phyloP scores from a whole-genome alignment of 768 basidiomycete genomes.

The Phylloporus rhodoxanthus region DNA sequence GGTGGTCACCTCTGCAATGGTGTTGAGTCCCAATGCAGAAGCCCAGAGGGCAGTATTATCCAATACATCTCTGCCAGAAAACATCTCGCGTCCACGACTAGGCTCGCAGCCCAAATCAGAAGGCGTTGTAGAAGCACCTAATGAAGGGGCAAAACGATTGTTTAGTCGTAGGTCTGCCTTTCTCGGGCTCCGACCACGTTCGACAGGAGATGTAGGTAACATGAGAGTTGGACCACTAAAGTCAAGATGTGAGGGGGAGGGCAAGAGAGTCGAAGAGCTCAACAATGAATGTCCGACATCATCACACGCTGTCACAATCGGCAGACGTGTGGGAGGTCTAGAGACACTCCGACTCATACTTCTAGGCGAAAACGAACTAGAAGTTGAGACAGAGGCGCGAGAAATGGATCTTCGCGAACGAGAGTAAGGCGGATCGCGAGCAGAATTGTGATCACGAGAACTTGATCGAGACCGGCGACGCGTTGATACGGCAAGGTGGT shows the following conservation, averaged over 20 bases:
- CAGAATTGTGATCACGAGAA: slow-evolving; percentile 18
- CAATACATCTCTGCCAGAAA: slow-evolving; percentile 19
- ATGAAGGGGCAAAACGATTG: slow-evolving; percentile 19
- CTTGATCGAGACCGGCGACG: slow-evolving; percentile 26
- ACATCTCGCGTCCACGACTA: slow-evolving; percentile 16
- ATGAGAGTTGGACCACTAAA: slow-evolving; percentile 20
- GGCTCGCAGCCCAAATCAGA: slow-evolving; percentile 22
- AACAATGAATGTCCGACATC: slow-evolving; percentile 20
- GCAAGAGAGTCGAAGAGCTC: slow-evolving; percentile 11
- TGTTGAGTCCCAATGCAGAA: slow-evolving; percentile 16
- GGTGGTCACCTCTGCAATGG: slow-evolving; percentile 21
- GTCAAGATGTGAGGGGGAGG: slow-evolving; percentile 23
- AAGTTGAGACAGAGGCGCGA: slow-evolving; percentile 39
- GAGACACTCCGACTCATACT: slow-evolving; percentile 40
- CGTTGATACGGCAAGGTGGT: slow-evolving; percentile 9
- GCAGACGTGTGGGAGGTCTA: slow-evolving; percentile 27
- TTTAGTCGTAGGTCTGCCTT: slow-evolving; percentile 11
- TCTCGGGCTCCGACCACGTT: slow-evolving; percentile 26
- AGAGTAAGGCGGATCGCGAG: slow-evolving; percentile 18
- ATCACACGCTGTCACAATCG: slow-evolving; percentile 23
- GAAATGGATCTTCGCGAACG: slow-evolving; percentile 44
- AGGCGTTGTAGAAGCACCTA: slow-evolving; percentile 19
- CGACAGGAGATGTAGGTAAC: slow-evolving; percentile 20
- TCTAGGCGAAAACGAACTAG: slow-evolving; percentile 35
- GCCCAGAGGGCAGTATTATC: slow-evolving; percentile 28